These are phyloP conservation scores for Chrysanthemum makinoi DNA, from an alignment of 129 eudicot species.

Conservation along the genomic window DNA sequence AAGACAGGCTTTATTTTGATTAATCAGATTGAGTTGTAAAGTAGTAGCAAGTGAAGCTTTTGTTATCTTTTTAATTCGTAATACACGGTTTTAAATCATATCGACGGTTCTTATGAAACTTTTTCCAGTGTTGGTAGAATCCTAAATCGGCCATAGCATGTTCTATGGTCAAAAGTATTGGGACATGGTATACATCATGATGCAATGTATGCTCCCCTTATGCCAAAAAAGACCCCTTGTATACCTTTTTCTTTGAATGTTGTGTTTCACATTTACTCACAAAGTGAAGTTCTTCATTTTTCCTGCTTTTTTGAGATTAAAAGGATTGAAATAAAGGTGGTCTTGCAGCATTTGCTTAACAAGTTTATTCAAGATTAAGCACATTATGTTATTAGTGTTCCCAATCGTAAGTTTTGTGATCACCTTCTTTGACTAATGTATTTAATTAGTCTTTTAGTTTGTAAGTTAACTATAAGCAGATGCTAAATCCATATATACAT, in stretches of 20 bases:
- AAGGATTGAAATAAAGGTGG: neutral
- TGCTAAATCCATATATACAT: too few species aligned
- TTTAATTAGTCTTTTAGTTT: too few species aligned
- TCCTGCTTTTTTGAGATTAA: neutral
- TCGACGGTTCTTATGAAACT: constrained; percentile 16
- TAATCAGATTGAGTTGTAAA: constrained; percentile 27
- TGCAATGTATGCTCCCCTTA: constrained; percentile 7
- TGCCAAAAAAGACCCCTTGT: neutral
- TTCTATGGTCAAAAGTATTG: constrained; percentile 25
- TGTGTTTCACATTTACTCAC: neutral
- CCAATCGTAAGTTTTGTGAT: too few species aligned
- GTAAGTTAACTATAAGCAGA: too few species aligned
- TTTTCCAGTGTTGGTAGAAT: constrained; percentile 28
- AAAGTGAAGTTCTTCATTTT: constrained; percentile 1
- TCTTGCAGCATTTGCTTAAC: neutral
- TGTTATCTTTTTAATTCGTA: constrained; percentile 9
- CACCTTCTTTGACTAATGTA: too few species aligned
- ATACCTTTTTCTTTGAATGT: constrained; percentile 1
- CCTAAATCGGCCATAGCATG: constrained; percentile 26
- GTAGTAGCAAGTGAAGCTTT: constrained; percentile 21
- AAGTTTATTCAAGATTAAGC: too few species aligned
- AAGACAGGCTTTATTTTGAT: constrained; percentile 13
- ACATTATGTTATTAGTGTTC: too few species aligned
- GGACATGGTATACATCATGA: constrained; percentile 21
- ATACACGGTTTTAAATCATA: neutral